Conservation (phyloP, 1,284 basidiomycete species). For the Sparassis latifolia region DNA sequence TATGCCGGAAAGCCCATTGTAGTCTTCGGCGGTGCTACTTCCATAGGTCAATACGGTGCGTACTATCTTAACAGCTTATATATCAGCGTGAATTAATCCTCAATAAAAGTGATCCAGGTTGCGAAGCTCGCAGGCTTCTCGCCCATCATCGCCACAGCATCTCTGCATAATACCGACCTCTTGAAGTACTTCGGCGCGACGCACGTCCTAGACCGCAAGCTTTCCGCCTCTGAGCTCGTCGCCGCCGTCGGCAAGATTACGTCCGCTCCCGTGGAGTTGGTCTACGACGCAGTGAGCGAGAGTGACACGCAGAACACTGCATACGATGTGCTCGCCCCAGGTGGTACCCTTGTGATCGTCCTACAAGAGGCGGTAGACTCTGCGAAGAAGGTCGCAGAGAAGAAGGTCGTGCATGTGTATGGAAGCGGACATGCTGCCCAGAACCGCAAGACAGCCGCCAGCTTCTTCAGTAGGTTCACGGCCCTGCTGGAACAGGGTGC, state of each 20-base stretch:
- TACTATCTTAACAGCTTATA: background rate
- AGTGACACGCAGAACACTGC: background rate
- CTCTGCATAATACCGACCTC: no score
- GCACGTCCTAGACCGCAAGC: no score
- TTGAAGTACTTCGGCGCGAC: no score
- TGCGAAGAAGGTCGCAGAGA: background rate
- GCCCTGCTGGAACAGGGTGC: constrained; percentile 3
- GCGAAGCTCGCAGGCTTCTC: no score
- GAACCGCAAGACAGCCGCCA: background rate
- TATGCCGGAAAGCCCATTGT: constrained; percentile 13
- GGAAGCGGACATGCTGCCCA: constrained; percentile 2
- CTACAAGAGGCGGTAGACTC: background rate
- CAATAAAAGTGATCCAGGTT: no score
- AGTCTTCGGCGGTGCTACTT: constrained; percentile 30
- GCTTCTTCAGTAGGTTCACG: constrained; percentile 7
- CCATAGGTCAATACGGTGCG: constrained; percentile 29
- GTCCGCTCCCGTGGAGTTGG: constrained; percentile 10
- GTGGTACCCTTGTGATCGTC: background rate
- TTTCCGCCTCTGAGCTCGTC: background rate
- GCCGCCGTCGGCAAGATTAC: constrained; percentile 15
- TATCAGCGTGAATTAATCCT: no score
- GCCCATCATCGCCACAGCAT: no score
- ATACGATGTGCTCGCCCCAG: no score
- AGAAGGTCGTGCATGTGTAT: background rate
- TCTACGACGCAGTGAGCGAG: constrained; percentile 21